A percentile compares a stretch with the other conserved stretches of the same genome.
phyloP scores from a whole-genome alignment of 495 filamentous ascomycete genomes.

The Viridothelium virens region DNA sequence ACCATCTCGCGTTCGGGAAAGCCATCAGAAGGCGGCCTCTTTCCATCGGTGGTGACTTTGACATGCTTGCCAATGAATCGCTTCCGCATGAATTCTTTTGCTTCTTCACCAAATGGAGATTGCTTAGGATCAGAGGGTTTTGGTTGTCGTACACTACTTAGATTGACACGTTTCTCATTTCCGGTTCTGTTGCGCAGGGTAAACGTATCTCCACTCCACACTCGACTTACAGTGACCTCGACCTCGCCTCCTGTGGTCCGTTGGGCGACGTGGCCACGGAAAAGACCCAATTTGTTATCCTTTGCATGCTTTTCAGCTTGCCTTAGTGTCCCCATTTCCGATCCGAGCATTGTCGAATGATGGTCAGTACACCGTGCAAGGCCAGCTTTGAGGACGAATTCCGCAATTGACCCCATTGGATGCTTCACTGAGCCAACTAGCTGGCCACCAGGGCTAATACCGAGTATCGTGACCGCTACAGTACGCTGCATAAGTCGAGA shows the following conservation, averaged over 20 bases:
- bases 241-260: constrained; percentile 48
- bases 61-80: constrained; percentile 93
- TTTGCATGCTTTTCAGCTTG: constrained; percentile 84
- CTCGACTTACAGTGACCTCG: constrained; percentile 75
- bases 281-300: constrained; percentile 61
- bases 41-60: constrained; percentile 76
- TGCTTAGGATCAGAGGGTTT: constrained; percentile 75
- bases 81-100: constrained; percentile 93
- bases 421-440: constrained; percentile 54
- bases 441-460: constrained; percentile 69
- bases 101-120: constrained; percentile 79
- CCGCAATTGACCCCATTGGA: constrained; percentile 83
- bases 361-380: constrained; percentile 87
- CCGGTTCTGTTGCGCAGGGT: constrained; percentile 76
- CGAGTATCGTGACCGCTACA: constrained; percentile 71
- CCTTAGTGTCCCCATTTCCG: constrained; percentile 74
- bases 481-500: constrained; percentile 74
- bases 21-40: constrained; percentile 79
- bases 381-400: constrained; percentile 77
- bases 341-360: constrained; percentile 81
- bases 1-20: constrained; percentile 93
- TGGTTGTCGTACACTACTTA: constrained; percentile 89
- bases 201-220: constrained; percentile 83
- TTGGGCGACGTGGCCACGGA: constrained; percentile 66
- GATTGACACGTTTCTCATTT: constrained; percentile 76